Base-by-base conservation (phyloP, 148 eudicot genomes). In the Rhododendron vialii region DNA sequence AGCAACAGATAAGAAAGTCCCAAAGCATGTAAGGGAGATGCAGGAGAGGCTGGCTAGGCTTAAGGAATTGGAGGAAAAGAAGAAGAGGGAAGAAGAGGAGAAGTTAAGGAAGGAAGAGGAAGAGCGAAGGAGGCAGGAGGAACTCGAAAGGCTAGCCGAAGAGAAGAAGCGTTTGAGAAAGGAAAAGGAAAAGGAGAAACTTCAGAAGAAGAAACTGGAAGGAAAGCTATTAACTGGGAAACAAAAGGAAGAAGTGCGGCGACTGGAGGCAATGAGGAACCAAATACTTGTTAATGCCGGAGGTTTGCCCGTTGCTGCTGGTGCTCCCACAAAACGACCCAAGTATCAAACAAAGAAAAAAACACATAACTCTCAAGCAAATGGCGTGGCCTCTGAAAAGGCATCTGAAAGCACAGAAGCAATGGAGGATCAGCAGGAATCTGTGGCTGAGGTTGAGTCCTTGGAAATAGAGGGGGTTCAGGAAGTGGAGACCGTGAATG, bases 171-270 rank as follows among this genome's bases (percentile, higher is more conserved):
- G 93, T 13, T 84, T 86, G 88, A 96, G 89, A 83, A 95, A 96
- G 86, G 99, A 94, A 86, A 93, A 86, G 89, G 98, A 95, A 87
- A 96, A 92, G 91, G 98, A 95, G 92, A 96, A 96, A 77, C 87
- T 92, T 45, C 63, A 88, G 85, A 91, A 88, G 92, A 95, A 96
- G 90, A 96, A 92, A 87, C 90, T 85, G 85, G 94, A 92, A 82
- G 99, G 99, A 8, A 89, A 89, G 85, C 91, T 93, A 78, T 85
- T 95, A 82, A 96, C 98, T 8, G 93, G 92, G 30, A 96, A 96
- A 89, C 99, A 96, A 84, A 96, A 95, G 94, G 98, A 93, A 89
- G 98, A 95, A 80, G 95, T 91, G 78, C 95, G 96, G 38, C 88
- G 96, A 47, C 77, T 83, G 84, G 98, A 96, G 91, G 93, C 94